Conservation (phyloP, 1,139 yeast species). For the Debaryomyces fabryi region DNA sequence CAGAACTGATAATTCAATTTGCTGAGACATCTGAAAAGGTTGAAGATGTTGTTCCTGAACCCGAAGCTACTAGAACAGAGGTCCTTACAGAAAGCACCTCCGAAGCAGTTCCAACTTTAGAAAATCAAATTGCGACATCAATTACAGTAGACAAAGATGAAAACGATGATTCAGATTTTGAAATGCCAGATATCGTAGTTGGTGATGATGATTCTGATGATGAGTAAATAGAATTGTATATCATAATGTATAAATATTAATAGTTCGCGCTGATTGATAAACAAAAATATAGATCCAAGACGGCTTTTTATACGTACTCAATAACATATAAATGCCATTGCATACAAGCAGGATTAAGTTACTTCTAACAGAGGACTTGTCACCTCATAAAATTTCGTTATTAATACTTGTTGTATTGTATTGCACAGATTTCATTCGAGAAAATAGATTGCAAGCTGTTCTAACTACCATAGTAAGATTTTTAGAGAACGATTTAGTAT, state of each 20-base stretch:
- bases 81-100: background rate
- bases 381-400: slow-evolving; percentile 39
- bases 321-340: slow-evolving; percentile 6
- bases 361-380: slow-evolving; percentile 35
- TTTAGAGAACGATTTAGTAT: slow-evolving; percentile 30
- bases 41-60: background rate
- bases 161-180: slow-evolving; percentile 52
- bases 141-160: background rate
- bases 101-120: background rate
- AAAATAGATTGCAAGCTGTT: slow-evolving; percentile 14
- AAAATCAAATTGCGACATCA: background rate
- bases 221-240: slow-evolving; percentile 15
- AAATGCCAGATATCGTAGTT: slow-evolving; percentile 58
- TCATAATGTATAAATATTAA: background rate
- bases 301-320: background rate
- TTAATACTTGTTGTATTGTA: slow-evolving; percentile 27
- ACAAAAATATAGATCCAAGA: slow-evolving; percentile 1
- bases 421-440: slow-evolving; percentile 21
- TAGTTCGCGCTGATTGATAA: slow-evolving; percentile 2
- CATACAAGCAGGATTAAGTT: slow-evolving; percentile 14
- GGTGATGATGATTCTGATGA: slow-evolving; percentile 36
- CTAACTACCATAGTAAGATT: slow-evolving; percentile 24
- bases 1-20: slow-evolving; percentile 10
- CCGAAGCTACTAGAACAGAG: background rate
- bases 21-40: slow-evolving; percentile 1